These are phyloP conservation scores for Fomitopsis betulina DNA, from an alignment of 1,284 basidiomycete genomes.

Conservation along the genomic window DNA sequence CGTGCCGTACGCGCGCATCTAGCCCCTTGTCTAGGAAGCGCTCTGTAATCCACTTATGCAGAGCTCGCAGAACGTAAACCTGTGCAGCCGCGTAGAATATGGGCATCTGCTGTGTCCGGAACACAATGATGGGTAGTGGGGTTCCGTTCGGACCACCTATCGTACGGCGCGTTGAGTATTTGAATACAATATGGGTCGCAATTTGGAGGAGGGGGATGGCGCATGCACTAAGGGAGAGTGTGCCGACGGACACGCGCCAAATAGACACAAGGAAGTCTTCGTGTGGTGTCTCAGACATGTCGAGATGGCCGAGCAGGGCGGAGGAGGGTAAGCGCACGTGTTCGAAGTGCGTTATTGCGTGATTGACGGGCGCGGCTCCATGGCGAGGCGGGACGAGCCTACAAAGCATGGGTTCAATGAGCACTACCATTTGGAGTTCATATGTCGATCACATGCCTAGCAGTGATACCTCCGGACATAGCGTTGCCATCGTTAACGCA, in stretches of 20 bases:
- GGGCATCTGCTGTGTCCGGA: slow-evolving; percentile 37
- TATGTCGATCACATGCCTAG: slow-evolving; percentile 3
- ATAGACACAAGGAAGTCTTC: slow-evolving; percentile 27
- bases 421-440: background rate
- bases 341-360: slow-evolving; percentile 35
- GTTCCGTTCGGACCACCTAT: slow-evolving; percentile 17
- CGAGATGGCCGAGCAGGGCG: slow-evolving; percentile 29
- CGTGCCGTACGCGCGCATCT: slow-evolving; percentile 22
- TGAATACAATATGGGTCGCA: slow-evolving; percentile 24
- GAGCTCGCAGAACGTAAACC: slow-evolving; percentile 26
- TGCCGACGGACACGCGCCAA: slow-evolving; percentile 32
- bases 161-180: slow-evolving; percentile 30
- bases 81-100: slow-evolving; percentile 32
- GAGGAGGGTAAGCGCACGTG: slow-evolving; percentile 29
- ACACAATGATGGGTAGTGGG: slow-evolving; percentile 29
- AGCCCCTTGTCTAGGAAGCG: slow-evolving; percentile 19
- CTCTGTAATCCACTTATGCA: slow-evolving; percentile 15
- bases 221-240: slow-evolving; percentile 26
- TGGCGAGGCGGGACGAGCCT: slow-evolving; percentile 31
- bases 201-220: slow-evolving; percentile 25
- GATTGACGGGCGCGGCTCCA: slow-evolving; percentile 33
- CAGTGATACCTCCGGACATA: slow-evolving; percentile 13
- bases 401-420: background rate
- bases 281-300: slow-evolving; percentile 18
- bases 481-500: slow-evolving; percentile 16